Base-by-base conservation (phyloP, 176 grass and related monocot genomes). In the Pontederia crassipes region DNA sequence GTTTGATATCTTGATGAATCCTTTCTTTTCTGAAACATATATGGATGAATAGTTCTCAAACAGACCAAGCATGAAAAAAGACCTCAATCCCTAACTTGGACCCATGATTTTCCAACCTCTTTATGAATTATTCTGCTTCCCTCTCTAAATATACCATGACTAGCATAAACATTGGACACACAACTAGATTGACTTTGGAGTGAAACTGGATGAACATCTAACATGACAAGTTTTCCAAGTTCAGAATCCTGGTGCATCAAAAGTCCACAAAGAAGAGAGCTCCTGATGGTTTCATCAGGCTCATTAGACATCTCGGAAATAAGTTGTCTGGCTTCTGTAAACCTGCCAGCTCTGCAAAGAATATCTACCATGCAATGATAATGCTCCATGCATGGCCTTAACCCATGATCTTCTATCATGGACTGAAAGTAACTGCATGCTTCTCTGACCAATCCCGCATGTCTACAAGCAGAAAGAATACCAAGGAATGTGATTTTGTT, bases 401-500 rank as follows among this genome's bases (percentile, higher is more conserved):
- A 14, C 3, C 61, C 54, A 73, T 66, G n/a, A 9, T 50, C 55
- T 15, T 67, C 65, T 71, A 54, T 16, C 77, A 79, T 79, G 54
- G 58, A 66, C 57, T 59, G 57, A 49, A 73, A 73, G 67, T 59
- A 54, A 35, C 52, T 46, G 48, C 54, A 79, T 28, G 77, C 69
- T 10, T 79, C 69, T 17, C 18, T 45, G 24, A 79, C 77, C 69
- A 79, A 72, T 52, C 61, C 69, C 10, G 48, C 77, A 67, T 79
- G 55, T 73, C 77, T 79, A 62, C 62, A 79, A 51, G 77, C 77
- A 20, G 70, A 73, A 61, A 79, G 77, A 61, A 73, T 32, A 47
- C 69, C 58, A 17, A 79, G 58, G 46, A 79, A 46, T 12, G 69
- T 73, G 32, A 68, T 79, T 54, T 67, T 69, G 67, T 73, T 79